Evolutionary conservation across 208 protist genomes (phyloP).

Genomic region (Herpetomonas tarakana): DNA sequence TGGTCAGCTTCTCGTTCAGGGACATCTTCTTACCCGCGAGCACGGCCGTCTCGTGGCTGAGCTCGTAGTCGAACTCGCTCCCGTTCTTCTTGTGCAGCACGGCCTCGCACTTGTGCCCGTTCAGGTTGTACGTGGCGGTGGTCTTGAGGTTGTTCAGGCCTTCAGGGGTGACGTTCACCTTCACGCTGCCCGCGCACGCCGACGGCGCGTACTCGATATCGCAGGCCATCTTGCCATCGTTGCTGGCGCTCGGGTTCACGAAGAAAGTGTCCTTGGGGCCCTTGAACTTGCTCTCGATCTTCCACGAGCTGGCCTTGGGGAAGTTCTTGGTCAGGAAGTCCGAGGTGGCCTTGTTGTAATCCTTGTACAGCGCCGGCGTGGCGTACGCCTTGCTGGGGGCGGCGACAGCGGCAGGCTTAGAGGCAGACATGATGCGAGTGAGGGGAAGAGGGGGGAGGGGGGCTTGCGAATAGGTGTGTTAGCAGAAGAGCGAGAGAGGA

Average conservation of each 20-base stretch:
- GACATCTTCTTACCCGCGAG: constrained; percentile 32
- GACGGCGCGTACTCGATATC: constrained; percentile 60
- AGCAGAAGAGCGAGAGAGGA: not conserved
- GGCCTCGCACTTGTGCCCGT: constrained; percentile 64
- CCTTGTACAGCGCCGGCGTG: constrained; percentile 53
- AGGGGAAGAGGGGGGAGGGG: not conserved
- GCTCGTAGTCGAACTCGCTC: constrained; percentile 46
- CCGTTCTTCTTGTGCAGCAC: constrained; percentile 25
- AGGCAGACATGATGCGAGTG: constrained; percentile 1
- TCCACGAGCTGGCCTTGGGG: constrained; percentile 42
- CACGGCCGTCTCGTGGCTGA: constrained; percentile 37
- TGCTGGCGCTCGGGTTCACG: constrained; percentile 51
- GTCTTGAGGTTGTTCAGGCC: constrained; percentile 26
- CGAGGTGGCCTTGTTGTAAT: constrained; percentile 78
- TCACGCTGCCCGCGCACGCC: constrained; percentile 38
- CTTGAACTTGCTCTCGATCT: constrained; percentile 81
- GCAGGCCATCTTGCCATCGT: constrained; percentile 31
- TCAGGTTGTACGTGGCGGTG: constrained; percentile 35
- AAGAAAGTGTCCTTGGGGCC: constrained; percentile 48
- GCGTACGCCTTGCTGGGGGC: constrained; percentile 14
- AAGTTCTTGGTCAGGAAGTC: constrained; percentile 77
- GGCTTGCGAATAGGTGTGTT: not conserved
- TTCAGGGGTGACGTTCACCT: constrained; percentile 47
- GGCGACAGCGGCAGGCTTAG: not conserved
- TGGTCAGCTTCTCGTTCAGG: constrained; percentile 70